A percentile compares a stretch with the other conserved stretches of the same genome.
These are phyloP conservation scores for Paxillus rubicundulus DNA, from an alignment of 768 basidiomycete genomes.

Conservation along the genomic window DNA sequence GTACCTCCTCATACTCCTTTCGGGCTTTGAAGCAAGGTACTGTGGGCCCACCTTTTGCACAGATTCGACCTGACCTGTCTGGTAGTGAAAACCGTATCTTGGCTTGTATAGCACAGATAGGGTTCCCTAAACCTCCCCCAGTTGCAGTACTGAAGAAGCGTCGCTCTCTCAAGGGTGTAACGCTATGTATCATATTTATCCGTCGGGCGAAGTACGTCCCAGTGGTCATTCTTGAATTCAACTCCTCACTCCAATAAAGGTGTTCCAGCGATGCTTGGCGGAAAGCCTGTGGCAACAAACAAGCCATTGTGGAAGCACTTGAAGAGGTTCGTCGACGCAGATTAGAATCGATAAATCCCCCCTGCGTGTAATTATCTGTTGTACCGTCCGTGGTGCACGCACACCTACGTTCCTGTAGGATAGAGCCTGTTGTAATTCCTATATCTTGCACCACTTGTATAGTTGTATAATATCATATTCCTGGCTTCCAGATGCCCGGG, in stretches of 20 bases:
- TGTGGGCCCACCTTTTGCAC: not conserved
- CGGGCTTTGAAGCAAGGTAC: conserved; percentile 69
- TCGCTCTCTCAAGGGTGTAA: conserved; percentile 56
- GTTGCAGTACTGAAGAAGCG: conserved; percentile 38
- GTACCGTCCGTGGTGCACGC: not conserved
- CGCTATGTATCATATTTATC: conserved; percentile 60
- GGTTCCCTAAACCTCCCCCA: conserved; percentile 51
- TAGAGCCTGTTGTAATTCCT: conserved; percentile 17
- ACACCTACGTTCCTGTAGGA: not conserved
- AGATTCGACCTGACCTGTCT: conserved; percentile 2
- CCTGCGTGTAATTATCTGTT: not conserved
- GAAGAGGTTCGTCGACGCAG: conserved; percentile 66
- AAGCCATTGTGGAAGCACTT: conserved; percentile 61
- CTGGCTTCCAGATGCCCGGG: conserved; percentile 1
- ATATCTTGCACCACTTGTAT: conserved; percentile 17
- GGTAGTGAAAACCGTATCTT: conserved; percentile 67
- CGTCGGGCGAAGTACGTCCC: conserved; percentile 57
- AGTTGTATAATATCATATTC: conserved; percentile 16
- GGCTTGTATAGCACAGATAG: conserved; percentile 73
- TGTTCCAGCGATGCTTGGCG: conserved; percentile 62
- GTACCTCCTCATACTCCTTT: conserved; percentile 76
- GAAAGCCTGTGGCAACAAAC: conserved; percentile 56
- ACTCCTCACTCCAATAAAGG: conserved; percentile 36
- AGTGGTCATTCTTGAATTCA: not conserved
- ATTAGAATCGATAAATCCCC: conserved; percentile 16